Base-by-base conservation (phyloP, 2,329 filamentous ascomycete species). In the Colletotrichum theobromicola region DNA sequence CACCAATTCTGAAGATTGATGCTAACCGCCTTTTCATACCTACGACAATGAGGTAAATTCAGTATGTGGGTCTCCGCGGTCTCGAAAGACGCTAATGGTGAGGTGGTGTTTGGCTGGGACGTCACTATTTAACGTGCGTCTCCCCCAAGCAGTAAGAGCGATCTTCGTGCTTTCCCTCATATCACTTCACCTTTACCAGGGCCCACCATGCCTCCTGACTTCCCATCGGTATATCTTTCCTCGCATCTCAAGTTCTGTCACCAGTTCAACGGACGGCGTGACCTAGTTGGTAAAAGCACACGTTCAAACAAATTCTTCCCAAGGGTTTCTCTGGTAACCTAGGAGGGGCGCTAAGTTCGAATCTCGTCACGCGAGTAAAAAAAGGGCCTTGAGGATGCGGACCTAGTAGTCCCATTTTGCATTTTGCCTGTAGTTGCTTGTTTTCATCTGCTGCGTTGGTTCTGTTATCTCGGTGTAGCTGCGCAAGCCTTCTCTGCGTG, bases 261-360 rank as follows among this genome's bases (percentile, higher is more conserved):
- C 18, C 26, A 26, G 21, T 57, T 57, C 53, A 57, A 26, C 53
- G 26, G 28, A 57, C 26, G 53, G 53, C 42, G 42, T 50, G 42
- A 13, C n/a, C 42, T 50, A 50, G 42, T 50, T 50, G 42, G 42
- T 50, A 50, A 50, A 50, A 50, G n/a, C 42, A 50, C 42, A 50
- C 42, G 42, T 50, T 50, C 6, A 50, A 50, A 50, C 42, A 50
- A 50, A 50, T 21, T 50, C 42, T 50, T 50, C 42, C 42, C 42
- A 21, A 50, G 42, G 42, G 42, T 50, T 50, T 50, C 42, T 50
- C 42, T 50, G 42, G 42, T 50, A 50, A 50, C 42, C 42, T 50
- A 50, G 42, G 42, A 50, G 42, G 42, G 42, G 42, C 42, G 42
- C 42, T 50, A 50, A 50, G 42, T 50, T 50, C 42, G 42, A 50